Base-by-base conservation (phyloP, 495 filamentous ascomycete species). In the Physcia stellaris region DNA sequence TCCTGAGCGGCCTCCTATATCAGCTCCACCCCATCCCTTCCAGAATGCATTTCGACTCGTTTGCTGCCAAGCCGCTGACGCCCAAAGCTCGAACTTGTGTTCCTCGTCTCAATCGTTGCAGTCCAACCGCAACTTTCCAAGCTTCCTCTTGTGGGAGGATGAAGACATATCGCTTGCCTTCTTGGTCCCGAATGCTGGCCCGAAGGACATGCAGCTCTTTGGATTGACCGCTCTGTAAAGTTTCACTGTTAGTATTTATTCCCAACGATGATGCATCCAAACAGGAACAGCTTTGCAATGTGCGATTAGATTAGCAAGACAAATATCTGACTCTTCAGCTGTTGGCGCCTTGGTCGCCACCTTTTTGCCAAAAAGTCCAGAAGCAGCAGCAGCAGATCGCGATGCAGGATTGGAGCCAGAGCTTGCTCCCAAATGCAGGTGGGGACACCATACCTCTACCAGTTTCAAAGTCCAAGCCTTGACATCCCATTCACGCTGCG, bases 391-490 rank as follows among this genome's bases (percentile, higher is more conserved):
- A 41, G 55, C 41, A 53, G 42, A 16, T 16, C 49, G 36, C 32
- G 42, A 46, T n/a, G n/a, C n/a, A 37, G 58, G 52, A 41, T 56
- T 55, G 50, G 59, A 55, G 47, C 49, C 49, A 50, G 57, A 52
- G 51, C 49, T 52, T 44, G 58, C 56, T 50, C 37, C 51, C 40
- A 62, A 52, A 38, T 42, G 31, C 26, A 59, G 59, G 23, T 68
- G 65, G 17, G 80, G 77, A 48, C 80, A 86, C 75, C 83, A 87
- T 56, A 95, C 78, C 66, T 98, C 90, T 47, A 90, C 75, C 19
- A 77, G 64, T 58, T 87, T 94, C 60, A 98, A 71, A 10, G 84
- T 93, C 90, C 90, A 95, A 13, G 88, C 87, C 54, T 95, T 95
- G 56, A 95, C 72, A 54, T 98, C 90, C 92, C 92, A 98, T 61